These are phyloP conservation scores for Globisporangium paddicum DNA, from an alignment of 352 stramenopile genomes.

Conservation along the genomic window DNA sequence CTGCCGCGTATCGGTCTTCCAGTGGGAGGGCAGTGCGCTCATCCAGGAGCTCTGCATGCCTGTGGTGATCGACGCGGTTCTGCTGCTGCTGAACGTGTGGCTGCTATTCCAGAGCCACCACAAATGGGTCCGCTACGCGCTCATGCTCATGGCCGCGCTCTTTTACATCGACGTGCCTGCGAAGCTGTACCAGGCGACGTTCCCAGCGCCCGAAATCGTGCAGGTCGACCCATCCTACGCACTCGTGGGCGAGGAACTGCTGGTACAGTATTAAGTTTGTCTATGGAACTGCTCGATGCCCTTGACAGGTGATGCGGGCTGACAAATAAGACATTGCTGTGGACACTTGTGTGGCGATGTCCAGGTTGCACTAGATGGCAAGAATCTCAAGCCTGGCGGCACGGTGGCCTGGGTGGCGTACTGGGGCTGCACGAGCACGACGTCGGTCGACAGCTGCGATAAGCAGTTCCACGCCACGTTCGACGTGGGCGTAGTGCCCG, in stretches of 20 bases:
- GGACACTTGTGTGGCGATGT: background rate
- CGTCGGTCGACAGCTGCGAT: constrained; percentile 53
- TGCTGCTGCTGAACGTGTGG: constrained; percentile 37
- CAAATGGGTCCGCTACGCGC: constrained; percentile 43
- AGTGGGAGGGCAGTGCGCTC: constrained; percentile 34
- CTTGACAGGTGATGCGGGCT: background rate
- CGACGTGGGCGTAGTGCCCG: constrained; percentile 51
- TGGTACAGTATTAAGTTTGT: constrained; percentile 19
- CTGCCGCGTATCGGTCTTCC: constrained; percentile 37
- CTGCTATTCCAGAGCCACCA: constrained; percentile 53
- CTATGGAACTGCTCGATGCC: background rate
- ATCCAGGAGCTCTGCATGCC: constrained; percentile 56
- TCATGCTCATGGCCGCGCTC: constrained; percentile 35
- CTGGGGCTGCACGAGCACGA: constrained; percentile 68
- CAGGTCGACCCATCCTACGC: constrained; percentile 63
- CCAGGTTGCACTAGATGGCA: constrained; percentile 36
- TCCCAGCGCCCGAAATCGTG: constrained; percentile 51
- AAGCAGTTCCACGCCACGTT: constrained; percentile 71
- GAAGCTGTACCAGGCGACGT: constrained; percentile 44
- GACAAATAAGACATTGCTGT: background rate
- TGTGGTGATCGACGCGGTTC: constrained; percentile 35
- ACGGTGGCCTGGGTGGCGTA: constrained; percentile 76
- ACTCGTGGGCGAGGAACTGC: constrained; percentile 67
- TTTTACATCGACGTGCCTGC: constrained; percentile 45
- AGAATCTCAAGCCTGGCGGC: constrained; percentile 71